These are phyloP conservation scores for Leccinum boreale DNA, from an alignment of 768 basidiomycete species.

Conservation along the genomic window DNA sequence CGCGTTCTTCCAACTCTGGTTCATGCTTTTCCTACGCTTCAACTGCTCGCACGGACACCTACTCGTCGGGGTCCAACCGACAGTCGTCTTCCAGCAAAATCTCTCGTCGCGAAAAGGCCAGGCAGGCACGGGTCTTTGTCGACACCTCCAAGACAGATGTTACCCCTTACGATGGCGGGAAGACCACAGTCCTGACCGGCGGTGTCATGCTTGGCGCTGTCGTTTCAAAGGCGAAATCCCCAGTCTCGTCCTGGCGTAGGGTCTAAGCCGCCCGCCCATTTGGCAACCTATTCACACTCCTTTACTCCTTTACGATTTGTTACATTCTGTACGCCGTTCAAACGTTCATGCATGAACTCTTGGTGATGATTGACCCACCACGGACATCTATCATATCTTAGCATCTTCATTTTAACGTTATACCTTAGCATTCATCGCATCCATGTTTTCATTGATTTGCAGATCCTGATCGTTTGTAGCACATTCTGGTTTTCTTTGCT, in stretches of 20 bases:
- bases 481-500: conserved; percentile 20
- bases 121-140: conserved; percentile 68
- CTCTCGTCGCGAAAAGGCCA: conserved; percentile 66
- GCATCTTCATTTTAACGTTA: conserved; percentile 32
- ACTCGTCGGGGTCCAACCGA: conserved; percentile 37
- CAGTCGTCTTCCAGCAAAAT: conserved; percentile 48
- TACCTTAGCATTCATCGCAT: conserved; percentile 31
- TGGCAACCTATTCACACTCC: conserved; percentile 19
- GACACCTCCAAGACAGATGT: conserved; percentile 75
- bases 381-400: conserved; percentile 31
- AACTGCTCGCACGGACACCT: conserved; percentile 54
- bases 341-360: conserved; percentile 17
- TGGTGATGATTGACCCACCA: conserved; percentile 27
- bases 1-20: conserved; percentile 68
- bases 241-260: conserved; percentile 56
- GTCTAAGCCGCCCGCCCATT: conserved; percentile 31
- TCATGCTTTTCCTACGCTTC: conserved; percentile 68
- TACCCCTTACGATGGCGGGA: conserved; percentile 83
- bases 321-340: conserved; percentile 18
- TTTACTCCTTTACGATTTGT: conserved; percentile 21
- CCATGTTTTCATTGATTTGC: conserved; percentile 20
- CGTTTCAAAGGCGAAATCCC: conserved; percentile 31
- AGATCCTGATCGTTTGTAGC: conserved; percentile 30
- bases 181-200: conserved; percentile 84
- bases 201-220: conserved; percentile 80